Conservation (phyloP, 192 early-diverging fungal genomes). For the Backusella morwellensis region DNA sequence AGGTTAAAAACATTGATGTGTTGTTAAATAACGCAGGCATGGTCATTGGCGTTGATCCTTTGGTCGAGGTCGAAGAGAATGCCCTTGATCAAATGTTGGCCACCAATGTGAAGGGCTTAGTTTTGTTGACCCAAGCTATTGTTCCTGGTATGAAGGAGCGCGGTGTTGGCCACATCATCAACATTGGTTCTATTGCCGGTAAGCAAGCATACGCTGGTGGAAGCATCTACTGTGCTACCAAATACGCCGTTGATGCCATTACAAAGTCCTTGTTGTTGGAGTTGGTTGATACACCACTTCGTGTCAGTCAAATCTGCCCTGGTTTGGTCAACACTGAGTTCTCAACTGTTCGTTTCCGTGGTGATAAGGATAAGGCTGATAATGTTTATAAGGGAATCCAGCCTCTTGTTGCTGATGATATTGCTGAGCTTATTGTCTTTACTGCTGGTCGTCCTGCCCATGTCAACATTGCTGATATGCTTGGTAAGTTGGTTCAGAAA, state of each 20-base stretch:
- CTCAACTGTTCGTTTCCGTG: slow-evolving; percentile 72
- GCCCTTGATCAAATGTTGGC: slow-evolving; percentile 50
- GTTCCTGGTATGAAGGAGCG: slow-evolving; percentile 74
- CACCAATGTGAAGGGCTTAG: slow-evolving; percentile 88
- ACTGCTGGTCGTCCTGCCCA: slow-evolving; percentile 70
- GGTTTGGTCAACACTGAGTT: slow-evolving; percentile 90
- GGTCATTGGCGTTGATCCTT: slow-evolving; percentile 67
- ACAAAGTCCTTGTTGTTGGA: slow-evolving; percentile 72
- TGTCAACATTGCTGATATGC: slow-evolving; percentile 70
- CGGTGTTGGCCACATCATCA: slow-evolving; percentile 77
- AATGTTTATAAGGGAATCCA: slow-evolving; percentile 77
- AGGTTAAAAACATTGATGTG: slow-evolving; percentile 67
- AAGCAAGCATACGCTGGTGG: slow-evolving; percentile 68
- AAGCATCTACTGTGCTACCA: slow-evolving; percentile 70
- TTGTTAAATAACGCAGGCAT: slow-evolving; percentile 88
- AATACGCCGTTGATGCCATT: slow-evolving; percentile 82
- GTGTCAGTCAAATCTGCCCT: slow-evolving; percentile 79
- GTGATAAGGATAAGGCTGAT: slow-evolving; percentile 63
- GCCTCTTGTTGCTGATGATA: slow-evolving; percentile 67
- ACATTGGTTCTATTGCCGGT: slow-evolving; percentile 79
- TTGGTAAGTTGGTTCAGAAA: slow-evolving; percentile 22
- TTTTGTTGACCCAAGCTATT: slow-evolving; percentile 79
- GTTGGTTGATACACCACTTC: slow-evolving; percentile 66
- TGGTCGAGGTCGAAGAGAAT: slow-evolving; percentile 25
- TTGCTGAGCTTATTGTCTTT: slow-evolving; percentile 80